Evolutionary conservation across 352 stramenopile species (phyloP).

Genomic region (Stramenopiles sp.): DNA sequence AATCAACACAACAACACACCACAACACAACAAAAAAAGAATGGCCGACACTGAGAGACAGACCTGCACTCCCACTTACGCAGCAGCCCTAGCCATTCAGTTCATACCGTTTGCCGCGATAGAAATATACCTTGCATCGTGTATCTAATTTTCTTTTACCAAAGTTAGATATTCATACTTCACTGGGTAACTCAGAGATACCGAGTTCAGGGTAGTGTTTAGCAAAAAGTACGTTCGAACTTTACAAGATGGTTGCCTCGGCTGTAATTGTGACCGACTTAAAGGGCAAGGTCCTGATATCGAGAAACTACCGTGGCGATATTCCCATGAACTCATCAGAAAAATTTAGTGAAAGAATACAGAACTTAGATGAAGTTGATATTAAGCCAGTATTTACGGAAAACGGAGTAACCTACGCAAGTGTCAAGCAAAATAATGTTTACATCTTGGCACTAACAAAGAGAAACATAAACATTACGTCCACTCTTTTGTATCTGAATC

Average conservation of each 20-base stretch:
- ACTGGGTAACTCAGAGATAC: no score
- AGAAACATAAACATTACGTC: conserved; percentile 94
- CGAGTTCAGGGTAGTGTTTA: no score
- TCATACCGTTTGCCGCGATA: no score
- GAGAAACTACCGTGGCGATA: conserved; percentile 95
- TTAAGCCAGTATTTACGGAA: conserved; percentile 76
- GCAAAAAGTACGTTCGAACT: neutral
- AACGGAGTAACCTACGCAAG: conserved; percentile 80
- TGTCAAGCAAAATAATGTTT: conserved; percentile 95
- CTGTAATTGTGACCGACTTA: conserved; percentile 95
- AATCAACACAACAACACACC: no score
- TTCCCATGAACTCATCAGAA: conserved; percentile 71
- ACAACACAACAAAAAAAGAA: no score
- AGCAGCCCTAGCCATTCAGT: no score
- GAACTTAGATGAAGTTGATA: conserved; percentile 75
- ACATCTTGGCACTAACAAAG: conserved; percentile 92
- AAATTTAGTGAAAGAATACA: conserved; percentile 69
- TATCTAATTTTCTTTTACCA: no score
- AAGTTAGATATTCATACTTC: no score
- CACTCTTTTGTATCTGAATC: conserved; percentile 78
- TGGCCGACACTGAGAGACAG: no score
- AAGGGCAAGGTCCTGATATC: conserved; percentile 98
- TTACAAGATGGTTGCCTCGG: conserved; percentile 78
- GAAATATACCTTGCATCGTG: no score
- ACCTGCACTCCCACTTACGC: no score